Base-by-base conservation (phyloP, 331 rosid species). In the Quercus lobata region DNA sequence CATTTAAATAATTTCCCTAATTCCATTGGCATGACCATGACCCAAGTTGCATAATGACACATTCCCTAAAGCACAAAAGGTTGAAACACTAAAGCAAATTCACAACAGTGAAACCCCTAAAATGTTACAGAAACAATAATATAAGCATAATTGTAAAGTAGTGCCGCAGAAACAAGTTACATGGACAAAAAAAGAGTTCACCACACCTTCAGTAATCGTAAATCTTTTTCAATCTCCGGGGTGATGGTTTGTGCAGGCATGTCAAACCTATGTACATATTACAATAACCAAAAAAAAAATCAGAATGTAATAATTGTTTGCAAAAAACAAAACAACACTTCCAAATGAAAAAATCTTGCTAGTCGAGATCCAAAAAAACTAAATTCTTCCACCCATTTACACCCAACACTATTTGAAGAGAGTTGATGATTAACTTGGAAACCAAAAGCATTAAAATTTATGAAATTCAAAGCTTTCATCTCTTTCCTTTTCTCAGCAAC, bases 241-340 rank as follows among this genome's bases (percentile, higher is more conserved):
- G 94, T 94, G 54, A 92, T 83, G 44, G 93, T 89, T 78, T 84
- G 91, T 17, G 98, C 97, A 52, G 97, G 89, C 98, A 92, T 88
- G 77, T 91, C 90, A 80, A 92, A 91, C 98, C 97, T 94, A 78
- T 73, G 74, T 44, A 69, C 21, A 1, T 19, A 57, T 34, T 12
- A 18, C 21, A 15, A 53, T 35, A 52, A 56, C 60, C 46, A 66
- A 37, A 19, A 29, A 65, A 60, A 4, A 66, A 17, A 55, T n/a
- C 25, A 75, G 57, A 35, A 60, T 24, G 30, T 27, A 60, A 12
- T 60, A 27, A 60, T 60, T 60, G 19, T 11, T 58, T 1, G 12
- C 0, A 16, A 19, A 17, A 62, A 16, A 18, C 29, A 62, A 62
- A 62, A 62, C 5, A 7, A 15, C 30, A 2, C 70, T 63, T 63